Conservation (phyloP, 2,329 filamentous ascomycete species). For the Colletotrichum gloeosporioides region DNA sequence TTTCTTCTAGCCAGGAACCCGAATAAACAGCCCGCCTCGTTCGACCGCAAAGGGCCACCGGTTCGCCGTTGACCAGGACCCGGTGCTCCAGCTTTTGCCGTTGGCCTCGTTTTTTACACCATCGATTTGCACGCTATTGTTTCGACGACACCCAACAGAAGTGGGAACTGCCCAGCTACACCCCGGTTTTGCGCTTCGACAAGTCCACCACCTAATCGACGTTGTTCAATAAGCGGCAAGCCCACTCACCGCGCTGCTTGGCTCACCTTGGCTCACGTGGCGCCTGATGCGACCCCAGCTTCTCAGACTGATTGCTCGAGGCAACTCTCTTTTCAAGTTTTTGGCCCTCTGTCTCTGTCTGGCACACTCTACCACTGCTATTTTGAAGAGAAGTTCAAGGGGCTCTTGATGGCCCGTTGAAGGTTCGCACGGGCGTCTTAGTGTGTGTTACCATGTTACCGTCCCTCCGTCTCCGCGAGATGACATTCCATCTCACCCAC, state of each 20-base stretch:
- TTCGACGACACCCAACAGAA: conserved; percentile 13
- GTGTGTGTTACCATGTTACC: not conserved
- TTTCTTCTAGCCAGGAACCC: not conserved
- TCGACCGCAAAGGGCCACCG: not conserved
- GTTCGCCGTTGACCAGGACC: not conserved
- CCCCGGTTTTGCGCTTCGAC: not conserved
- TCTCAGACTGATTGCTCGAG: not conserved
- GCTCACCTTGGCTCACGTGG: conserved; percentile 23
- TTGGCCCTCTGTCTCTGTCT: not conserved
- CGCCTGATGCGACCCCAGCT: conserved; percentile 8
- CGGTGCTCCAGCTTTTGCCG: not conserved
- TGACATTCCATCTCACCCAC: not conserved
- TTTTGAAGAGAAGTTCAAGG: not conserved
- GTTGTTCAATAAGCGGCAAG: conserved; percentile 8
- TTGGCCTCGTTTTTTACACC: not conserved
- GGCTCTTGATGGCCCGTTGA: not conserved
- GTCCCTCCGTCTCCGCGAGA: not conserved
- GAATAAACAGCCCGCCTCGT: not conserved
- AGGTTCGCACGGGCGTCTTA: not conserved
- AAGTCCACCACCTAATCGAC: not conserved
- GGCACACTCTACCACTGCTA: not conserved
- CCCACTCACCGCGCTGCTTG: conserved; percentile 5
- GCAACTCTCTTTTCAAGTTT: not conserved
- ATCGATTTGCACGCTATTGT: not conserved
- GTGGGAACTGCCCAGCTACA: conserved; percentile 5